phyloP scores from a whole-genome alignment of 2,329 filamentous ascomycete species.

The Aspergillus flavus region DNA sequence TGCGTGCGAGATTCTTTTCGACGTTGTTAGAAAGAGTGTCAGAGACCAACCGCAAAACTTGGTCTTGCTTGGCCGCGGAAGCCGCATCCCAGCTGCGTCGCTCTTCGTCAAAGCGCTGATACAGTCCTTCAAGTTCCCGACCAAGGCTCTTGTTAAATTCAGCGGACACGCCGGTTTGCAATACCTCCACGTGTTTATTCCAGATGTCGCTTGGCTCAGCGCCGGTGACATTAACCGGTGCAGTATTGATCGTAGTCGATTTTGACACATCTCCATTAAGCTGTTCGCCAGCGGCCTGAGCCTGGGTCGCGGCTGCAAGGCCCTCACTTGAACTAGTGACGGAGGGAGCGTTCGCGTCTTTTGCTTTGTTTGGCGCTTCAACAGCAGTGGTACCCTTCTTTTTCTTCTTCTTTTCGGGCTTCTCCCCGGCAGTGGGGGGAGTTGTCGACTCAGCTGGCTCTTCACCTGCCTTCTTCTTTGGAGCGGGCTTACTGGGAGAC shows the following conservation, averaged over 20 bases:
- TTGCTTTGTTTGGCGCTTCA: conserved; percentile 53
- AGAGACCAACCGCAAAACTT: conserved; percentile 68
- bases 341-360: conserved; percentile 28
- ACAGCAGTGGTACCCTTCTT: conserved; percentile 42
- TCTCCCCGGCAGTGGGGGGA: conserved; percentile 49
- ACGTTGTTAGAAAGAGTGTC: conserved; percentile 71
- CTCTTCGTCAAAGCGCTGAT: conserved; percentile 69
- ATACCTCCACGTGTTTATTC: conserved; percentile 62
- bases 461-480: conserved; percentile 45
- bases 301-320: conserved; percentile 6
- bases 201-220: conserved; percentile 59
- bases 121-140: conserved; percentile 58
- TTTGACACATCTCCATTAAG: conserved; percentile 15
- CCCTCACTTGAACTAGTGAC: conserved; percentile 20
- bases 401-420: conserved; percentile 74
- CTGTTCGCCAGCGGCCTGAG: conserved; percentile 11
- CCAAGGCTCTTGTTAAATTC: conserved; percentile 52
- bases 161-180: conserved; percentile 51
- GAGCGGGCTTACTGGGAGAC: conserved; percentile 44
- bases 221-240: conserved; percentile 10
- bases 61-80: conserved; percentile 67
- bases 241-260: conserved; percentile 2
- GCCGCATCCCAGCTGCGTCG: conserved; percentile 65
- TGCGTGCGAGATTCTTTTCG: conserved; percentile 73
- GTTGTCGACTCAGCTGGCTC: conserved; percentile 31